Percentiles rank a stretch among this genome's conserved stretches.
phyloP scores from a whole-genome alignment of 768 basidiomycete genomes.

The Russula earlei region DNA sequence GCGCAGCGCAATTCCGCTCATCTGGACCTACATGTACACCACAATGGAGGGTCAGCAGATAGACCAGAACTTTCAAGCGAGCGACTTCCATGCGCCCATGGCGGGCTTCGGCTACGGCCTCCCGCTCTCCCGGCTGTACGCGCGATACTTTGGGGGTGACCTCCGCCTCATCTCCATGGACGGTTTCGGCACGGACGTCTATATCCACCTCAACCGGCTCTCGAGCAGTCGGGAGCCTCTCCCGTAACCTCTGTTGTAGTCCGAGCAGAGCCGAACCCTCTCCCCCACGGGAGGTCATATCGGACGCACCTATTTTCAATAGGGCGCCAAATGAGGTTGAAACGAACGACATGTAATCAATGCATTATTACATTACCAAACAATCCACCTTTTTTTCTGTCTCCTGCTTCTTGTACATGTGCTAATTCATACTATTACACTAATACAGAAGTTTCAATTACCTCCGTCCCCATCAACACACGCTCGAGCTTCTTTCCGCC shows the following conservation, averaged over 20 bases:
- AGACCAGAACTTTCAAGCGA: conserved; percentile 70
- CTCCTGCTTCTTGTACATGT: neutral
- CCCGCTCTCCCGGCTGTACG: conserved; percentile 89
- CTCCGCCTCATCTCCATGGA: conserved; percentile 95
- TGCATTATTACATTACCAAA: too few relatives aligned
- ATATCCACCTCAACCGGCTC: conserved; percentile 82
- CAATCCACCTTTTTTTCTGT: too few relatives aligned
- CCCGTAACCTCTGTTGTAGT: conserved; percentile 30
- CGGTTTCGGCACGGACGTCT: conserved; percentile 92
- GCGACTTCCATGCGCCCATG: conserved; percentile 96
- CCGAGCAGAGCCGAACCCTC: neutral
- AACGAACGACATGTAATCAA: neutral
- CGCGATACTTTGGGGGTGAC: conserved; percentile 92
- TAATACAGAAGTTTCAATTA: too few relatives aligned
- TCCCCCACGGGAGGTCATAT: neutral
- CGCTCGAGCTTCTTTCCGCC: too few relatives aligned
- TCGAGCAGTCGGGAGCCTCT: conserved; percentile 77
- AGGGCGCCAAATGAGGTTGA: neutral
- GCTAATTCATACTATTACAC: neutral
- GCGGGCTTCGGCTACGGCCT: conserved; percentile 94
- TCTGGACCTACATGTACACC: conserved; percentile 99
- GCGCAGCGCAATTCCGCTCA: conserved; percentile 78
- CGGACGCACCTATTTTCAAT: neutral
- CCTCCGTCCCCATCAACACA: too few relatives aligned
- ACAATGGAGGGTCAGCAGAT: conserved; percentile 67